Conservation (phyloP, 768 basidiomycete genomes). For the Naganishia vaughanmartiniae region DNA sequence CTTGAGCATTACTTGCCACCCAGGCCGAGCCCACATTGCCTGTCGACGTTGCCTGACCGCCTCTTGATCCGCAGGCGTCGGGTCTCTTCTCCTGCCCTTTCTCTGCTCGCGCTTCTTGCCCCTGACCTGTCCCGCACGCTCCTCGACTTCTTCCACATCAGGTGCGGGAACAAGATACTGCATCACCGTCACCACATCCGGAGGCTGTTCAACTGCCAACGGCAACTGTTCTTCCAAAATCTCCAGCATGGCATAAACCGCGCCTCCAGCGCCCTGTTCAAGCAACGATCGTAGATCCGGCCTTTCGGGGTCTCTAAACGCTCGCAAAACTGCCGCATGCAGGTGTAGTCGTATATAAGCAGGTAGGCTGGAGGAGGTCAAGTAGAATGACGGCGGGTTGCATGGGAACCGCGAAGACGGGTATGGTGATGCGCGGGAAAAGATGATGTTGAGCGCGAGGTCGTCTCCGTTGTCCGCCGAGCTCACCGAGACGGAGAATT, state of each 20-base stretch:
- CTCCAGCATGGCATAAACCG: slow-evolving; percentile 64
- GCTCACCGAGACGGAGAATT: slow-evolving; percentile 42
- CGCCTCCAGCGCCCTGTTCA: slow-evolving; percentile 66
- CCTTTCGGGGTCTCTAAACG: slow-evolving; percentile 57
- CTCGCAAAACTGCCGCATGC: slow-evolving; percentile 63
- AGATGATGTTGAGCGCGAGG: slow-evolving; percentile 66
- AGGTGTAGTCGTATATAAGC: slow-evolving; percentile 81
- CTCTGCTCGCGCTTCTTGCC: slow-evolving; percentile 6
- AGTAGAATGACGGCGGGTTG: slow-evolving; percentile 67
- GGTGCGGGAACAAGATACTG: slow-evolving; percentile 58
- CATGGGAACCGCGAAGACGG: slow-evolving; percentile 55
- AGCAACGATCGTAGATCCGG: slow-evolving; percentile 56
- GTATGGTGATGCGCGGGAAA: slow-evolving; percentile 57
- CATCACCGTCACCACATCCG: slow-evolving; percentile 69
- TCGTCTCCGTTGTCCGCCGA: slow-evolving; percentile 31
- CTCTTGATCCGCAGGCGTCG: slow-evolving; percentile 43
- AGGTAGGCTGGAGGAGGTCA: slow-evolving; percentile 67
- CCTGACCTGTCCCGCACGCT: slow-evolving; percentile 1
- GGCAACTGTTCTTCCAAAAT: slow-evolving; percentile 72
- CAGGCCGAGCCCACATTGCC: slow-evolving; percentile 53
- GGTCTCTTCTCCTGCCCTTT: slow-evolving; percentile 25
- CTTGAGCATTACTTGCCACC: slow-evolving; percentile 62
- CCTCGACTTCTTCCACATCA: slow-evolving; percentile 25
- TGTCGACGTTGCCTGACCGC: slow-evolving; percentile 57
- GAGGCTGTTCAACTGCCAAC: slow-evolving; percentile 62